Evolutionary conservation across 345 rosid species (phyloP), one percentile per base, ranked within the genome.

Genomic region (Camelina laxa): DNA sequence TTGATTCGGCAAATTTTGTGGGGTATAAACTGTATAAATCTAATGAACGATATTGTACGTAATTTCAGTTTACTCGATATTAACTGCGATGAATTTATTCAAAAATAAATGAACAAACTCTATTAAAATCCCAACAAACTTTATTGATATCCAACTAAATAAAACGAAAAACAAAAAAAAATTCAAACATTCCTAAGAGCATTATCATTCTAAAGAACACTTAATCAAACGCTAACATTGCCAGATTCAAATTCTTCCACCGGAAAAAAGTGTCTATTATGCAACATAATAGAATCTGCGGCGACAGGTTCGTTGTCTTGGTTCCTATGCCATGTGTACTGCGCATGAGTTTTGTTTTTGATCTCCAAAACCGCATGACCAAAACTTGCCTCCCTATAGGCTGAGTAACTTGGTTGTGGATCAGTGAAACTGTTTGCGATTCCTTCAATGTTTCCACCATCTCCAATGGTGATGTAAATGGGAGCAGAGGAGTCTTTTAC

Each of bases 361-460:
- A 88, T 84, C 72, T 88, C 87, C 67, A 84, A 75, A 8, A 77
- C 41, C 2, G 90, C 83, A 22, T 88, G 92, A 4, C 90, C 87
- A 53, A 81, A 86, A 75, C 90, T 88, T 4, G 88, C 86, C 72
- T 88, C 90, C 1, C 86, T 73, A 51, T 78, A 88, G 0, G 88
- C 88, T 0, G 90, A 88, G 56, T 84, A 83, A 35, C 73, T 76
- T 3, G 88, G 90, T 53, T 88, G 87, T 0, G 88, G 86, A 3
- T 84, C 75, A 12, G 35, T 69, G 27, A 76, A 86, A 58, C 87
- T 86, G 9, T 67, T 75, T 39, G 79, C 73, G 3, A 75, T 67
- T 74, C 96, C 96, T 84, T 89, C 96, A 27, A 84, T 83, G 73
- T 89, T 89, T 38, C 96, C 96, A 57, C 92, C 92, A 73, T 86